These are phyloP conservation scores for Misopates orontium DNA, from an alignment of 257 asterid species.

Conservation along the genomic window DNA sequence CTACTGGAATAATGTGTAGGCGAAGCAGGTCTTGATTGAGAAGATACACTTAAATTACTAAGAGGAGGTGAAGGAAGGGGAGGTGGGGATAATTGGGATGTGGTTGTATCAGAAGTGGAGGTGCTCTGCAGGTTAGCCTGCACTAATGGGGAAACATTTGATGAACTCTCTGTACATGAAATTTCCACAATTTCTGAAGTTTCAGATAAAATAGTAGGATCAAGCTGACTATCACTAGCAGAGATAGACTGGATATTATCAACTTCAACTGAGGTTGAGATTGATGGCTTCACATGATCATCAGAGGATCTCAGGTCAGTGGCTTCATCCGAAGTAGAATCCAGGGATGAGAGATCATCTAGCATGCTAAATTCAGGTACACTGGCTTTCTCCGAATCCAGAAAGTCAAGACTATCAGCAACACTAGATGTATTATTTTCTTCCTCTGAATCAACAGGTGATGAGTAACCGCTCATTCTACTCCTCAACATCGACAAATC, in stretches of 20 bases:
- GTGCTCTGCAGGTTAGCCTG: slow-evolving; percentile 30
- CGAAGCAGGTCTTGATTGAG: slow-evolving; percentile 21
- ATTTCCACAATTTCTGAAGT: slow-evolving; percentile 33
- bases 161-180: slow-evolving; percentile 32
- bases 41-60: slow-evolving; percentile 11
- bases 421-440: slow-evolving; percentile 86
- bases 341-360: slow-evolving; percentile 64
- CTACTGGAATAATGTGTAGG: slow-evolving; percentile 23
- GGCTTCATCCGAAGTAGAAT: slow-evolving; percentile 60
- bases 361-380: slow-evolving; percentile 57
- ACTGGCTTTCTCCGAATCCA: slow-evolving; percentile 72
- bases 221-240: slow-evolving; percentile 39
- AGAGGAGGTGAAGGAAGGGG: slow-evolving; percentile 27
- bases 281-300: slow-evolving; percentile 42
- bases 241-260: slow-evolving; percentile 36
- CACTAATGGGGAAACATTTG: slow-evolving; percentile 29
- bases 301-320: slow-evolving; percentile 48
- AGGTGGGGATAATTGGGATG: slow-evolving; percentile 28
- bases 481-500: slow-evolving; percentile 70
- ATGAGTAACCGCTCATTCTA: slow-evolving; percentile 73
- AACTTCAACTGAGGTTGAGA: slow-evolving; percentile 33
- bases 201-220: slow-evolving; percentile 38
- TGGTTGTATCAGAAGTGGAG: slow-evolving; percentile 32
- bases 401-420: slow-evolving; percentile 90
- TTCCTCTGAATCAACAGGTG: slow-evolving; percentile 93